Evolutionary conservation across 805 yeast genomes (phyloP), one percentile per base, ranked within the genome.

Genomic region (Barnettozyma wickerhamii): DNA sequence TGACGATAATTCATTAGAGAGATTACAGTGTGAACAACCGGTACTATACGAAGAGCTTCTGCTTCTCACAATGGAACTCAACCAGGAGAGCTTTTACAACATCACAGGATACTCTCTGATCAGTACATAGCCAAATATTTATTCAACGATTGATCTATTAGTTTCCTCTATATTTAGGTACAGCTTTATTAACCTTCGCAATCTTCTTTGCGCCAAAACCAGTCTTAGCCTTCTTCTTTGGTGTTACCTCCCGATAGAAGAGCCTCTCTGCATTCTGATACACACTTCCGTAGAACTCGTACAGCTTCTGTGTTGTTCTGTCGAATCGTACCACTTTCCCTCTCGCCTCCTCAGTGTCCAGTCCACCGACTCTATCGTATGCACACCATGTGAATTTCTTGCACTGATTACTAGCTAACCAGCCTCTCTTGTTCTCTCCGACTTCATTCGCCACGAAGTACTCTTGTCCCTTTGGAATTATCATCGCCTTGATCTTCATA

Each of bases 321-420:
- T 49, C 47, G 38, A 52, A 57, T 24, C 45, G 35, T 4, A 58
- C 47, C 32, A 53, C 19, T 4, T 40, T 7, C 2, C 62, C 64
- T 20, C 42, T 39, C 7, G 46, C 27, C 13, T 33, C 45, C 4
- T 42, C 41, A 19, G 33, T 38, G 30, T 49, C 56, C n/a, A 28
- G 33, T 4, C 55, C 62, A 10, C 82, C 83, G 43, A 77, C 65
- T 19, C 62, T 59, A 42, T 75, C 74, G 51, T 74, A 75, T 0
- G 80, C 82, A 64, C 83, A 77, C 79, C 80, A 78, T 21, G 69
- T 50, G 50, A 71, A 77, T 17, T 66, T 63, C 14, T 63, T 62
- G 58, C 84, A 78, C 45, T 68, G 68, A 4, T 56, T 57, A n/a
- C 60, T 55, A 52, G 67, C 71, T 50, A 64, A 65, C 83, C 81